Evolutionary conservation across 2,329 filamentous ascomycete species (phyloP).

Genomic region (Xylogone sp.): DNA sequence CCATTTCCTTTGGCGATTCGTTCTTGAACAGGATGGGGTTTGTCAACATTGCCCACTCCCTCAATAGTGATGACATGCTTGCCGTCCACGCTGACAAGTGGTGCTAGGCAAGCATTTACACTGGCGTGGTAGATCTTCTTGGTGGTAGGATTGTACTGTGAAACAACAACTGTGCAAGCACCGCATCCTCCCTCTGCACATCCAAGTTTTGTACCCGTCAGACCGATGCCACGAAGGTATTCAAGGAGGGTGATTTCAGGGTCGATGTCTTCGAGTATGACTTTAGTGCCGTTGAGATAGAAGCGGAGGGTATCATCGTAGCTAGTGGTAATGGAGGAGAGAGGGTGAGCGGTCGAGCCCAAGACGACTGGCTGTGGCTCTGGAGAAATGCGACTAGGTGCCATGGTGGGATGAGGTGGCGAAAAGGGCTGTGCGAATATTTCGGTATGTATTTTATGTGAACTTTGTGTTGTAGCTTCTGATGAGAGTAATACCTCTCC

Average conservation of each 20-base stretch:
- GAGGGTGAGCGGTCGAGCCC: slow-evolving; percentile 26
- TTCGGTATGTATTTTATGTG: background rate
- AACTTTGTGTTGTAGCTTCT: background rate
- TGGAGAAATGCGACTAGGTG: slow-evolving; percentile 51
- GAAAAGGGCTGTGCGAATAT: background rate
- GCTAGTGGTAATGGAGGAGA: slow-evolving; percentile 63
- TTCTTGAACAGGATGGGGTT: slow-evolving; percentile 86
- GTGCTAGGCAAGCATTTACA: slow-evolving; percentile 92
- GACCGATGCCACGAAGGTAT: slow-evolving; percentile 85
- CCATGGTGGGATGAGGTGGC: slow-evolving; percentile 37
- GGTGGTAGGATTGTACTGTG: slow-evolving; percentile 81
- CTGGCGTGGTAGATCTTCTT: slow-evolving; percentile 93
- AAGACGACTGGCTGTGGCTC: slow-evolving; percentile 30
- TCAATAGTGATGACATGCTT: slow-evolving; percentile 99
- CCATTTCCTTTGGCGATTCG: slow-evolving; percentile 88
- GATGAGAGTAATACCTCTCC: background rate
- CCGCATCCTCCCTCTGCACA: slow-evolving; percentile 97
- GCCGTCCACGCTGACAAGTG: slow-evolving; percentile 87
- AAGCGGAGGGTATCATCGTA: slow-evolving; percentile 90
- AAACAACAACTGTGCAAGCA: slow-evolving; percentile 92
- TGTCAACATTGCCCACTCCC: slow-evolving; percentile 84
- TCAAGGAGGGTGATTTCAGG: slow-evolving; percentile 90
- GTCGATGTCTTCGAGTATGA: slow-evolving; percentile 81
- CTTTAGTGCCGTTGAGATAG: slow-evolving; percentile 90
- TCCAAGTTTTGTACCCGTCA: slow-evolving; percentile 94